Evolutionary conservation across 177 flowering plant genomes (phyloP).

Genomic region (Tripterygium wilfordii): DNA sequence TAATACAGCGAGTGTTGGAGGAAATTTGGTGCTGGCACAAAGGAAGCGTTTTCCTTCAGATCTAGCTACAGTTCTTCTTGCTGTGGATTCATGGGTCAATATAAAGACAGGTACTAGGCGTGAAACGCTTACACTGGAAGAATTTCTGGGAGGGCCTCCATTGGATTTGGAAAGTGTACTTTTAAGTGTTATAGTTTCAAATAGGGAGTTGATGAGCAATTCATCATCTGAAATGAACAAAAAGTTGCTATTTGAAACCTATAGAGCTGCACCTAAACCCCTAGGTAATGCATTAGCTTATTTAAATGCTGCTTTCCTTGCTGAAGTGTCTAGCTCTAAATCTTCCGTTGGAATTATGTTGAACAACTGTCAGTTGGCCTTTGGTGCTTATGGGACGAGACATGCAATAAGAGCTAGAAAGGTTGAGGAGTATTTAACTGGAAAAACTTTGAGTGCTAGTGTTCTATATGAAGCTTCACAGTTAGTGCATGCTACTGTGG

Average conservation of each 20-base stretch:
- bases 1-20: slow-evolving; percentile 86
- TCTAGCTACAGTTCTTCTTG: slow-evolving; percentile 79
- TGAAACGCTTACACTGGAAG: slow-evolving; percentile 52
- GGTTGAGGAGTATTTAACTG: slow-evolving; percentile 59
- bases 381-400: slow-evolving; percentile 79
- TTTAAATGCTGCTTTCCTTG: slow-evolving; percentile 80
- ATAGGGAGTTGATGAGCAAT: slow-evolving; percentile 18
- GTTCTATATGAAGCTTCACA: slow-evolving; percentile 52
- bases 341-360: slow-evolving; percentile 24
- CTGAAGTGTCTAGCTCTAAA: slow-evolving; percentile 34
- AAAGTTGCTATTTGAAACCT: slow-evolving; percentile 61
- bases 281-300: slow-evolving; percentile 78
- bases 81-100: slow-evolving; percentile 42
- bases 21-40: slow-evolving; percentile 89
- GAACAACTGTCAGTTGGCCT: slow-evolving; percentile 50
- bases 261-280: slow-evolving; percentile 78
- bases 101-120: slow-evolving; percentile 29
- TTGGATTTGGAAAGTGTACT: slow-evolving; percentile 45
- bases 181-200: slow-evolving; percentile 56
- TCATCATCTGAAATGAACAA: slow-evolving; percentile 11
- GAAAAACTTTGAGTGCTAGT: slow-evolving; percentile 36
- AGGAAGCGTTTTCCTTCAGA: slow-evolving; percentile 83
- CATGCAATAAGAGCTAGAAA: slow-evolving; percentile 67
- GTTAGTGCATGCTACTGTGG: slow-evolving; percentile 38
- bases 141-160: slow-evolving; percentile 60